These are phyloP conservation scores for Beta vulgaris DNA, from an alignment of 148 eudicot genomes.

Conservation along the genomic window DNA sequence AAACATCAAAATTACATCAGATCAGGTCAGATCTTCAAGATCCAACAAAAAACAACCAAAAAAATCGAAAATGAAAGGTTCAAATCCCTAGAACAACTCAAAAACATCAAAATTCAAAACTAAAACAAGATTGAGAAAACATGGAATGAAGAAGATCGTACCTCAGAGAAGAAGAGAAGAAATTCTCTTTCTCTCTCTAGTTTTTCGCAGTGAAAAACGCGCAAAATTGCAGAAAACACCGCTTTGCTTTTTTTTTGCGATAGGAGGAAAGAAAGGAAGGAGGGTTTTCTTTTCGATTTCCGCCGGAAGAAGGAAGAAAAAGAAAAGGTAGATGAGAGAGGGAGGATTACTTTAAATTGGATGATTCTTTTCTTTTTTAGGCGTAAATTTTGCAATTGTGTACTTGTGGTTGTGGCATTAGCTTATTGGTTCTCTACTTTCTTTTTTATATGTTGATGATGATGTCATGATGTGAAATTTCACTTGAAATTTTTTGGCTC, in stretches of 20 bases:
- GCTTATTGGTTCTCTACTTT: not conserved
- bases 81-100: not conserved
- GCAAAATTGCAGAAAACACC: not conserved
- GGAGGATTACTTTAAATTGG: slow-evolving; percentile 12
- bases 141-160: not conserved
- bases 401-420: not conserved
- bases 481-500: no score
- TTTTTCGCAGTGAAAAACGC: not conserved
- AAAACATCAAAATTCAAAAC: not conserved
- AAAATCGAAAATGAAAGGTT: not conserved
- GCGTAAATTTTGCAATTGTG: not conserved
- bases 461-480: not conserved
- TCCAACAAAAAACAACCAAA: not conserved
- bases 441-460: no score
- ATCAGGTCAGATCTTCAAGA: slow-evolving; percentile 25
- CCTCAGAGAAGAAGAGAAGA: slow-evolving; percentile 10
- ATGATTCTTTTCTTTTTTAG: not conserved
- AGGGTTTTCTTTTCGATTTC: not conserved
- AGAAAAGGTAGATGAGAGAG: no score
- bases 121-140: not conserved
- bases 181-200: not conserved
- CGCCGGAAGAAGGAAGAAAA: slow-evolving; percentile 8
- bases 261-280: not conserved
- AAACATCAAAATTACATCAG: not conserved
- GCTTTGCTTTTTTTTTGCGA: not conserved